Evolutionary conservation across 2,329 filamentous ascomycete species (phyloP), one percentile per base, ranked within the genome.

Genomic region (Elsinoe ampelina): DNA sequence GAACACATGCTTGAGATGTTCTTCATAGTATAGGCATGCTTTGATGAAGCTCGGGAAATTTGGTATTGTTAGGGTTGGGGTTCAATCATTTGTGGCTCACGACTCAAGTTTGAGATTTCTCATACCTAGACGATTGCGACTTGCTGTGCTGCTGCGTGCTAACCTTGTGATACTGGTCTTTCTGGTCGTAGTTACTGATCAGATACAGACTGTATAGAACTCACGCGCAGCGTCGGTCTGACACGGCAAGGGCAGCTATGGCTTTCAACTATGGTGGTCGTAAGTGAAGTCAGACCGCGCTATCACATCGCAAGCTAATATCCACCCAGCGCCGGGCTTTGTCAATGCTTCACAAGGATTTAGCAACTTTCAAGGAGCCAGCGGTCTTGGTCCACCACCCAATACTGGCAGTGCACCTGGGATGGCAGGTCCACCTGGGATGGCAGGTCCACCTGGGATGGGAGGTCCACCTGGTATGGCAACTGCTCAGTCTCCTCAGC

Each of bases 391-490:
- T 66, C 80, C 58, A 34, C 61, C 82, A 58, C 85, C 87, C 54
- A 81, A 82, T 63, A 95, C 86, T 74, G 82, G 81, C 63, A 36
- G 50, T 38, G 55, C 59, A 10, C 85, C 85, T 58, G 84, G 84
- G 59, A 85, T 89, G 81, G 22, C 3, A 5, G 85, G 82, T 62
- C 83, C 85, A 65, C 87, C 87, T 65, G 17, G n/a, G 15, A 8
- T 30, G 51, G 57, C 84, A 84, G 71, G 47, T n/a, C 57, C 59
- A 7, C 90, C 90, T 66, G 90, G 89, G 69, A 88, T 90, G 70
- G 83, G 81, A 69, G 82, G 85, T 67, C 84, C 87, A 62, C 86
- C 87, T 58, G 88, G 87, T 71, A 81, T 92, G 72, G 85, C 86
- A 69, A 86, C 86, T 76, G 78, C 83, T 67, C 87, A 82, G 71